phyloP scores from a whole-genome alignment of 2,329 filamentous ascomycete genomes.

The Dothidotthia symphoricarpi region DNA sequence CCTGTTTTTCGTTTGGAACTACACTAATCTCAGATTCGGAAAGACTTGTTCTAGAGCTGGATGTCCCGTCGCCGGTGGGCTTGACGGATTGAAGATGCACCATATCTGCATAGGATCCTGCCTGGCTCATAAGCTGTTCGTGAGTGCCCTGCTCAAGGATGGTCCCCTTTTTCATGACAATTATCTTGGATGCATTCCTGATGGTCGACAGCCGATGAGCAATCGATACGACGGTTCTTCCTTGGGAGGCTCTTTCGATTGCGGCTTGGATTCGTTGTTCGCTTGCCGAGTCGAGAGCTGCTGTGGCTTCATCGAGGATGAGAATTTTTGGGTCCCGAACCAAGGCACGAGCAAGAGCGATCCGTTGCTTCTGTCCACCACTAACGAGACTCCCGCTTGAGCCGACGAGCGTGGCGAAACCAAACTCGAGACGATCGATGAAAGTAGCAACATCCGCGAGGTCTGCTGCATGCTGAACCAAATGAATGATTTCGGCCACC shows the following conservation, averaged over 20 bases:
- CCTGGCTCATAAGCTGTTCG: slow-evolving; percentile 31
- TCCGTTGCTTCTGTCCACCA: slow-evolving; percentile 59
- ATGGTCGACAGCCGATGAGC: slow-evolving; percentile 43
- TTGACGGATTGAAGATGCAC: slow-evolving; percentile 48
- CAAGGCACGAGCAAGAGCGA: slow-evolving; percentile 57
- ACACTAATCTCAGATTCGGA: slow-evolving; percentile 22
- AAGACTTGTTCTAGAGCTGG: slow-evolving; percentile 22
- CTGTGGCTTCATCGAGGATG: slow-evolving; percentile 62
- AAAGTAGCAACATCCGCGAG: slow-evolving; percentile 61
- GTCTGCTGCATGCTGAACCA: slow-evolving; percentile 52
- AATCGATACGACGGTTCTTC: slow-evolving; percentile 41
- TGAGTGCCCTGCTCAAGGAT: slow-evolving; percentile 42
- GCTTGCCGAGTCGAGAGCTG: slow-evolving; percentile 59
- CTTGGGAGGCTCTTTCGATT: slow-evolving; percentile 34
- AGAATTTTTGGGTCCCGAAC: slow-evolving; percentile 58
- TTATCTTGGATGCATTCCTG: slow-evolving; percentile 37
- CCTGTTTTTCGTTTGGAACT: slow-evolving; percentile 21
- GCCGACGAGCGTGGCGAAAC: slow-evolving; percentile 52
- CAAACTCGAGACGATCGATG: slow-evolving; percentile 53
- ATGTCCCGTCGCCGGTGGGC: slow-evolving; percentile 40
- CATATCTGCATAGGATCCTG: slow-evolving; percentile 51
- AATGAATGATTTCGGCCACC: slow-evolving; percentile 49
- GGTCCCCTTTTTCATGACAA: slow-evolving; percentile 41
- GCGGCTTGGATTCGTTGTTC: slow-evolving; percentile 55
- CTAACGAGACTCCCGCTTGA: slow-evolving; percentile 56